Evolutionary conservation across 495 filamentous ascomycete genomes (phyloP).

Genomic region (Viridothelium virens): DNA sequence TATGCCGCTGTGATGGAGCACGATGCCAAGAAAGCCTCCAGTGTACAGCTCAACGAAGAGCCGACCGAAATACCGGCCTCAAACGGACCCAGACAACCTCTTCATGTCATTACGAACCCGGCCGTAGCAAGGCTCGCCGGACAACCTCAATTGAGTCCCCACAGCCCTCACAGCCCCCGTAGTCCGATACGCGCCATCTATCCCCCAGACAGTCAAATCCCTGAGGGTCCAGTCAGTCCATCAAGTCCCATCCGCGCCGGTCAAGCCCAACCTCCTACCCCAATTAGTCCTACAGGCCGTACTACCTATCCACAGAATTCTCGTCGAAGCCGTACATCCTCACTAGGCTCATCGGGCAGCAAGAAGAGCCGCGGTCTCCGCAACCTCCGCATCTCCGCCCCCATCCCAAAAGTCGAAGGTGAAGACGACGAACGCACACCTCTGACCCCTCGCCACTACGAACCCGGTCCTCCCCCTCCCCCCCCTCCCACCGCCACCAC

Average conservation of each 20-base stretch:
- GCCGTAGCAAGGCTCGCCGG: constrained; percentile 10
- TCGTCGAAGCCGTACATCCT: constrained; percentile 26
- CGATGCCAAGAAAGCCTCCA: constrained; percentile 53
- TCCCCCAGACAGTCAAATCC: constrained; percentile 28
- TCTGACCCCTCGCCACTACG: constrained; percentile 51
- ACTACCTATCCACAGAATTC: constrained; percentile 15
- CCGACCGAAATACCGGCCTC: constrained; percentile 7
- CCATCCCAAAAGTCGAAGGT: constrained; percentile 39
- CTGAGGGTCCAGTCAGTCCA: constrained; percentile 17
- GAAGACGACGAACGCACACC: constrained; percentile 45
- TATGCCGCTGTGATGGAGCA: constrained; percentile 89
- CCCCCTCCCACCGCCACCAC: constrained; percentile 30
- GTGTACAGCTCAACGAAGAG: constrained; percentile 1
- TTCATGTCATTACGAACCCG: constrained; percentile 19
- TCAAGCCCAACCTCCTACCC: constrained; percentile 9
- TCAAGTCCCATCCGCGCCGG: constrained; percentile 20
- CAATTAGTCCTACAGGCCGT: constrained; percentile 18
- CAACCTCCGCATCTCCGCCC: constrained; percentile 52
- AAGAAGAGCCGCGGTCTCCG: constrained; percentile 38
- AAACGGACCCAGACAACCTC: constrained; percentile 17
- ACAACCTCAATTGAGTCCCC: constrained; percentile 1
- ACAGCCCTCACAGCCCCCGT: constrained; percentile 16
- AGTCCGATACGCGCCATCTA: constrained; percentile 36
- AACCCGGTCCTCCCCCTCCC: constrained; percentile 48
- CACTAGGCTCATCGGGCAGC: constrained; percentile 41